phyloP scores from a whole-genome alignment of 140 eudicot species.

The Oenanthe javanica region DNA sequence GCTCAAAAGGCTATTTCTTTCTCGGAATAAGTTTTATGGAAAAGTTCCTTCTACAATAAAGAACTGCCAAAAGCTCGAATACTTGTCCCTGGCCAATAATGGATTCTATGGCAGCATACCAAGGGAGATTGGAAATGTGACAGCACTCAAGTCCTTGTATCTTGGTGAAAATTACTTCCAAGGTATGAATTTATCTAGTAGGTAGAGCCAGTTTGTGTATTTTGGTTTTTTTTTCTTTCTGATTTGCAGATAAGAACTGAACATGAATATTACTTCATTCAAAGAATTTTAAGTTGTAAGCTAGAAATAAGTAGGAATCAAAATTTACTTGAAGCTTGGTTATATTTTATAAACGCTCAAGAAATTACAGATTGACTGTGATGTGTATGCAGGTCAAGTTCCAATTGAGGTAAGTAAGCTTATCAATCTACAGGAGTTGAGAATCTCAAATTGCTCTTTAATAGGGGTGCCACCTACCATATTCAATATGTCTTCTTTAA shows the following conservation, averaged over 20 bases:
- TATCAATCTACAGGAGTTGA: not conserved
- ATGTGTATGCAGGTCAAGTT: conserved; percentile 1
- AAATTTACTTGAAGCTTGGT: not conserved
- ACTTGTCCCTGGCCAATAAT: conserved; percentile 10
- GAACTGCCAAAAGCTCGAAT: conserved; percentile 15
- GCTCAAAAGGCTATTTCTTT: conserved; percentile 4
- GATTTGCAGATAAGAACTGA: too few relatives aligned
- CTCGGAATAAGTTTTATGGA: conserved; percentile 9
- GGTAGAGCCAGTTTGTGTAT: too few relatives aligned
- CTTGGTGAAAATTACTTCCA: conserved; percentile 12
- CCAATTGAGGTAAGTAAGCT: not conserved
- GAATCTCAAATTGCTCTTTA: not conserved
- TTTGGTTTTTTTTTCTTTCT: too few relatives aligned
- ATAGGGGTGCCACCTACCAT: not conserved
- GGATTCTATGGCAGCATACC: conserved; percentile 25
- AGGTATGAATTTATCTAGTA: conserved; percentile 7
- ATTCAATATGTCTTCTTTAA: not conserved
- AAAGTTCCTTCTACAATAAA: conserved; percentile 12
- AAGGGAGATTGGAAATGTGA: conserved; percentile 21
- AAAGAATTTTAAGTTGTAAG: too few relatives aligned
- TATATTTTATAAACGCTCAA: not conserved
- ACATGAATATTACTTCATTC: too few relatives aligned
- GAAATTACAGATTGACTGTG: not conserved
- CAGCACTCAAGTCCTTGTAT: conserved; percentile 1
- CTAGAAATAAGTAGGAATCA: not conserved